Percentiles rank a stretch among this genome's conserved stretches.
These are phyloP conservation scores for Pouteria glomerata DNA, from an alignment of 148 eudicot species.

Conservation along the genomic window DNA sequence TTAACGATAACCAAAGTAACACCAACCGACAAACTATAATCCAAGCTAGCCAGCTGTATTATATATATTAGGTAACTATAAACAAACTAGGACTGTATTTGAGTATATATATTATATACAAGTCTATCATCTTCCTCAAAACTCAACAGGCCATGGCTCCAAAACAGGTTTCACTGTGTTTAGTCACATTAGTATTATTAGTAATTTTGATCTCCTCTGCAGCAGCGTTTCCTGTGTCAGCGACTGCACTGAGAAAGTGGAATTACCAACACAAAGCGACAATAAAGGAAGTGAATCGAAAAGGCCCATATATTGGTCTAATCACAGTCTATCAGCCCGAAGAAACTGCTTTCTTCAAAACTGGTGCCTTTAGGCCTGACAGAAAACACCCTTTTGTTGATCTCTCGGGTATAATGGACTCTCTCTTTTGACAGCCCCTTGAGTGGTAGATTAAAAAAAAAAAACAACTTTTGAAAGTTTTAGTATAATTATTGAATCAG, in stretches of 20 bases:
- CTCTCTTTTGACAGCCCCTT: too few relatives aligned
- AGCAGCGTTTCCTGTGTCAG: neutral
- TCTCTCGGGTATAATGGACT: constrained; percentile 21
- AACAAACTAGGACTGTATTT: too few relatives aligned
- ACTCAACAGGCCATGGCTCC: neutral
- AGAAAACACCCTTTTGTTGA: constrained; percentile 14
- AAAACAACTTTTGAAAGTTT: too few relatives aligned
- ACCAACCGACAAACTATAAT: too few relatives aligned
- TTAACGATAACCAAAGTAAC: too few relatives aligned
- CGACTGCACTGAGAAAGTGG: neutral
- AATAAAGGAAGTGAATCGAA: neutral
- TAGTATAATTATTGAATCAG: neutral
- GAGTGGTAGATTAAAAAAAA: too few relatives aligned
- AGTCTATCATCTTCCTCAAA: too few relatives aligned
- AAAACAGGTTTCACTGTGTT: neutral
- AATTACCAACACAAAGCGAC: neutral
- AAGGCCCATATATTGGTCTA: constrained; percentile 19
- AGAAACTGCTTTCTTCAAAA: constrained; percentile 16
- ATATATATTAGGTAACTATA: too few relatives aligned
- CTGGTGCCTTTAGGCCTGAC: constrained; percentile 8
- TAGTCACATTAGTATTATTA: neutral
- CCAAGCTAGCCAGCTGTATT: too few relatives aligned
- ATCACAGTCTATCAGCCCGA: constrained; percentile 16
- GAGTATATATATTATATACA: too few relatives aligned
- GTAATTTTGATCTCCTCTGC: constrained; percentile 4